Evolutionary conservation across 805 yeast species (phyloP).

Genomic region (Yarrowia sp.): DNA sequence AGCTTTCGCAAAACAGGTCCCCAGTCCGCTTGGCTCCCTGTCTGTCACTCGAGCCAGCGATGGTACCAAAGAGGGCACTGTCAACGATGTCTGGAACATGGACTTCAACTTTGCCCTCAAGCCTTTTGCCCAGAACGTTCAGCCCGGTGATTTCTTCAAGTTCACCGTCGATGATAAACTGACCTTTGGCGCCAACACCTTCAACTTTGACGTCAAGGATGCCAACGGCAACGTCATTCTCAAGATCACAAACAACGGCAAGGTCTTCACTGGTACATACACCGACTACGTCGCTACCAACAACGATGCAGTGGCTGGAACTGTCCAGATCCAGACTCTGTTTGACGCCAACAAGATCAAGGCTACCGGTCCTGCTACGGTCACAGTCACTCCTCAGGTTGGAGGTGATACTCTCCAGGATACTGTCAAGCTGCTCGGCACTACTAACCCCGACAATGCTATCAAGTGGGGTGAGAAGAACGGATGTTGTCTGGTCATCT

Average conservation of each 20-base stretch:
- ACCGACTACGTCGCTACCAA: constrained; percentile 10
- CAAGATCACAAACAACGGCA: not conserved
- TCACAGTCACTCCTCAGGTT: not conserved
- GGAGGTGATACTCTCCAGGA: not conserved
- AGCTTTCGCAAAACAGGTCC: constrained; percentile 11
- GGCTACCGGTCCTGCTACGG: not conserved
- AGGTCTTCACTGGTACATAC: not conserved
- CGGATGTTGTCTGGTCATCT: not conserved
- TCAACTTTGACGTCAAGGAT: constrained; percentile 16
- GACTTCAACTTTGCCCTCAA: not conserved
- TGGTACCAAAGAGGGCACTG: not conserved
- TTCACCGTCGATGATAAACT: constrained; percentile 1
- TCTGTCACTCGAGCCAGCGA: not conserved
- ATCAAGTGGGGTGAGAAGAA: not conserved
- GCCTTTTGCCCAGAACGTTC: not conserved
- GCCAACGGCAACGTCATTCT: not conserved
- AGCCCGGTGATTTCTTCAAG: constrained; percentile 15
- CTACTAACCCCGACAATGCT: not conserved
- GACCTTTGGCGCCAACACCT: not conserved
- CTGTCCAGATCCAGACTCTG: not conserved
- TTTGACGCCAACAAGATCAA: constrained; percentile 2
- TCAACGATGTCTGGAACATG: constrained; percentile 1
- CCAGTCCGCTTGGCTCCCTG: not conserved
- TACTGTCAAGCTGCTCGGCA: not conserved
- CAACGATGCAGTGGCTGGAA: not conserved